phyloP scores from a whole-genome alignment of 257 asterid species.

The Capsicum pubescens region DNA sequence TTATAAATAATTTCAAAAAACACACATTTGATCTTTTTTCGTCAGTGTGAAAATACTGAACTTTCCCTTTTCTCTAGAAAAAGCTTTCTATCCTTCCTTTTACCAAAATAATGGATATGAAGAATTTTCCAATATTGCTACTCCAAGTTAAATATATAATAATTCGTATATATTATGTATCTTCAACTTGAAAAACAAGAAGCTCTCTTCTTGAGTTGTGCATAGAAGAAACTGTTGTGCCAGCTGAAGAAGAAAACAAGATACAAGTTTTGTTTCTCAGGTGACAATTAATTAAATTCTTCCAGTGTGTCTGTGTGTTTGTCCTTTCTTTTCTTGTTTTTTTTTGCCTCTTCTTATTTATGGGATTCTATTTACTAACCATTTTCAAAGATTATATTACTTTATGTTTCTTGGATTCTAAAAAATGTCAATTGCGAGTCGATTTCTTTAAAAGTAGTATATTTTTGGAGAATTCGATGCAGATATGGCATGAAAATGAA shows the following conservation, averaged over 20 bases:
- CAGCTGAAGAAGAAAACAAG: constrained; percentile 2
- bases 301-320: not conserved
- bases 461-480: too few species aligned
- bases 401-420: too few species aligned
- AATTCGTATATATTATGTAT: not conserved
- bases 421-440: too few species aligned
- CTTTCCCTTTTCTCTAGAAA: constrained; percentile 24
- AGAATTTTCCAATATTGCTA: not conserved
- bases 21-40: not conserved
- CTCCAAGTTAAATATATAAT: not conserved
- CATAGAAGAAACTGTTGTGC: not conserved
- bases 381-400: not conserved
- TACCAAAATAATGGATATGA: not conserved
- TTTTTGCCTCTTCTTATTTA: not conserved
- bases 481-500: too few species aligned
- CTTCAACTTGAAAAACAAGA: not conserved
- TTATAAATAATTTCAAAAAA: not conserved
- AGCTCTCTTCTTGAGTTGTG: not conserved
- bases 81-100: not conserved
- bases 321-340: not conserved
- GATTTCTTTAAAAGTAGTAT: too few species aligned
- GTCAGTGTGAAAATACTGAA: constrained; percentile 13
- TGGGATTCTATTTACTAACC: not conserved
- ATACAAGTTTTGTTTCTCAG: not conserved
- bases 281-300: not conserved